These are phyloP conservation scores for Melampsora abietis-canadensis DNA, from an alignment of 1,284 basidiomycete genomes.

Conservation along the genomic window DNA sequence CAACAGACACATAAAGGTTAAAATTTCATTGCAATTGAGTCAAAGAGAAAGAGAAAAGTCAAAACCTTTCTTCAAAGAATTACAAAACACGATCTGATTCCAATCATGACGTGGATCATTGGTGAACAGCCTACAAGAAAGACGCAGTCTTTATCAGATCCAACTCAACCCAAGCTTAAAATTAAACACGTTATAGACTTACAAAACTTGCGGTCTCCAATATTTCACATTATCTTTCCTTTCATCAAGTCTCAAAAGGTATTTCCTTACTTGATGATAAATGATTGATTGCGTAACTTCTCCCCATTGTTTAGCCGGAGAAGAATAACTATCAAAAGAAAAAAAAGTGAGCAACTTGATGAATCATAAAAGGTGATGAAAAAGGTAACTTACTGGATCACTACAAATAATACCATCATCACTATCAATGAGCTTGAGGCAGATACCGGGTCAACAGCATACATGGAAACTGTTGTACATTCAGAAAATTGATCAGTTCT, in stretches of 20 bases:
- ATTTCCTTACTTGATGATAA: conserved; percentile 41
- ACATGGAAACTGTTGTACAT: conserved; percentile 13
- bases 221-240: conserved; percentile 41
- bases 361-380: background rate
- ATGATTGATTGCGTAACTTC: conserved; percentile 41
- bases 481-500: background rate
- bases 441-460: conserved; percentile 29
- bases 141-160: background rate
- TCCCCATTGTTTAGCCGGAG: conserved; percentile 40
- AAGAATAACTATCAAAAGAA: conserved; percentile 22
- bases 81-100: conserved; percentile 42
- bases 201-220: conserved; percentile 42
- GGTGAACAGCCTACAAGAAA: conserved; percentile 30
- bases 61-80: conserved; percentile 41
- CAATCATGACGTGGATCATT: conserved; percentile 39
- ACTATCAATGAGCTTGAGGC: conserved; percentile 34
- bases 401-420: conserved; percentile 34
- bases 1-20: background rate
- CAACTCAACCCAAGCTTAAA: background rate
- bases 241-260: conserved; percentile 41
- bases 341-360: background rate
- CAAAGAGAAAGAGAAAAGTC: background rate
- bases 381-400: conserved; percentile 28
- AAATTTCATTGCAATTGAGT: background rate
- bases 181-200: background rate